Evolutionary conservation across 2,329 filamentous ascomycete species (phyloP).

Genomic region (Emergomyces orientalis): DNA sequence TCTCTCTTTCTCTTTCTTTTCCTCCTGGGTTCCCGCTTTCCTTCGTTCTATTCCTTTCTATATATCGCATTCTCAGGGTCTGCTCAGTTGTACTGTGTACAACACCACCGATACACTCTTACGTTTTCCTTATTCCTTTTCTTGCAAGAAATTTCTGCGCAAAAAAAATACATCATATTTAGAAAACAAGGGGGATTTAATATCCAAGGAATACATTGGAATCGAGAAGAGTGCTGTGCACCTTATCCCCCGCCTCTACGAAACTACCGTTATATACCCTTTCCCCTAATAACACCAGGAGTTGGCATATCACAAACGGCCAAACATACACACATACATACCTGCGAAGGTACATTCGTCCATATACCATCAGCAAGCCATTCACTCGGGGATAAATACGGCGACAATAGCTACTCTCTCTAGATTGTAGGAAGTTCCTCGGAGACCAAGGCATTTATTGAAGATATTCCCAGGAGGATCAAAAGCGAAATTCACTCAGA

Average conservation of each 20-base stretch:
- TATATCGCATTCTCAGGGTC: background rate
- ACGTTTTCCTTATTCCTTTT: background rate
- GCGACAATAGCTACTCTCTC: background rate
- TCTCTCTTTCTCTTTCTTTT: background rate
- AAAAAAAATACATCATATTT: background rate
- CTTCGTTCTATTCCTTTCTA: conserved; percentile 1
- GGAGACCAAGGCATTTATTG: background rate
- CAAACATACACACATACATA: background rate
- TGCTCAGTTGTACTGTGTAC: conserved; percentile 2
- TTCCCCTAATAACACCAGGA: background rate
- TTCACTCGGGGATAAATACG: background rate
- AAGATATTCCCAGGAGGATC: background rate
- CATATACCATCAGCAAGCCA: background rate
- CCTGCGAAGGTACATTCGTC: background rate
- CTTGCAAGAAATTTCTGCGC: background rate
- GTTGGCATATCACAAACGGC: background rate
- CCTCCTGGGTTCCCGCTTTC: conserved; percentile 7
- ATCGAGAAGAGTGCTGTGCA: conserved; percentile 2
- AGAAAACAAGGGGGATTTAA: background rate
- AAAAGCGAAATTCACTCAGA: background rate
- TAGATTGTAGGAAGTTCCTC: background rate
- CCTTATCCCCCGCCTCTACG: background rate
- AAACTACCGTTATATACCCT: background rate
- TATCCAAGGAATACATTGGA: background rate
- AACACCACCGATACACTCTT: background rate